Evolutionary conservation across 495 filamentous ascomycete genomes (phyloP), one percentile per base, ranked within the genome.

Genomic region (Hypoxylon perforatum): DNA sequence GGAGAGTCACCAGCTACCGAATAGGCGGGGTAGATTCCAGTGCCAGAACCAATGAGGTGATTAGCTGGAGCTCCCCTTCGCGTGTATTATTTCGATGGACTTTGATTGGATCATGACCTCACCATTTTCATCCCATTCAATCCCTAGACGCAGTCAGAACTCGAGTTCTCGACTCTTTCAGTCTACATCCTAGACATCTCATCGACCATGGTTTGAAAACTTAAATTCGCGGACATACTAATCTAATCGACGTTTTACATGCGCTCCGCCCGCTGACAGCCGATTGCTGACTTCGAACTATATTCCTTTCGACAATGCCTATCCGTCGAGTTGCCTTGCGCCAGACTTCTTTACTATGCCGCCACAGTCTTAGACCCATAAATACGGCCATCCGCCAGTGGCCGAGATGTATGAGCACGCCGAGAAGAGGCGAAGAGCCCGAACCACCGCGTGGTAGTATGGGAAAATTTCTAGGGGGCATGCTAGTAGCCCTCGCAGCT

Each of bases 351-450:
- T 56, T 69, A 28, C 46, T 65, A 44, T 64, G 61, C 35, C 65
- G 61, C 21, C 45, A 9, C 41, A 44, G 62, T 14, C 12, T 66
- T 6, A 64, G 47, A 12, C 51, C 30, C 9, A 44, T 19, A 8
- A 54, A 17, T 2, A 17, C 45, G 3, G 3, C 33, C 8, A n/a
- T 58, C n/a, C 62, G 66, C 8, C 77, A 74, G 71, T 79, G 73
- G 74, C 51, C 62, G 2, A 77, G 79, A 50, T 63, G 65, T 28
- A 39, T 59, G 42, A 76, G 71, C 52, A 72, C 71, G 4, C 30
- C 63, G 11, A 21, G 28, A 9, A 28, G 9, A 12, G 30, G 38
- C 4, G 36, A 58, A 18, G 49, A 19, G 14, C 44, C 41, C 3
- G 30, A 14, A 22, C 28, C 39, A 1, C 28, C 21, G 5, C 57